phyloP scores from a whole-genome alignment of 2,329 filamentous ascomycete genomes.

The Laburnicola sp. region DNA sequence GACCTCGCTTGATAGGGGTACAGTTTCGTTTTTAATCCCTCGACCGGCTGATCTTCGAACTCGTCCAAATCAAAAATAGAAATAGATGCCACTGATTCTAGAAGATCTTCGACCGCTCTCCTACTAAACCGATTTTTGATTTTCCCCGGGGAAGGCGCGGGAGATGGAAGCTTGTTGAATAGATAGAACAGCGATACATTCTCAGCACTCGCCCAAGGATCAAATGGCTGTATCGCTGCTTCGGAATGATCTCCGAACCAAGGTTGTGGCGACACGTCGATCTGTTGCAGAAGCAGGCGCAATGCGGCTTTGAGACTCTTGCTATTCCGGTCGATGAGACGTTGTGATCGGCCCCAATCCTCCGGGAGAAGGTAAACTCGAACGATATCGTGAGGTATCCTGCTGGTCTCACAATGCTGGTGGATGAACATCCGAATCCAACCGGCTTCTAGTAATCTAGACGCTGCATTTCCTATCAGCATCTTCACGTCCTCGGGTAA shows the following conservation, averaged over 20 bases:
- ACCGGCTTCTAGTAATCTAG: constrained; percentile 35
- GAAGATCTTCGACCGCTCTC: constrained; percentile 59
- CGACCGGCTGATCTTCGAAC: constrained; percentile 42
- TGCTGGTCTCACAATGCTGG: neutral
- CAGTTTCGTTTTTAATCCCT: constrained; percentile 65
- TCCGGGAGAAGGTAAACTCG: constrained; percentile 68
- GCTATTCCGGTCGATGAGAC: constrained; percentile 56
- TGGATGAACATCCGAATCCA: constrained; percentile 42
- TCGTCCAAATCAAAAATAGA: constrained; percentile 32
- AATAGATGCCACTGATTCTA: constrained; percentile 49
- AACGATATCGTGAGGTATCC: constrained; percentile 29
- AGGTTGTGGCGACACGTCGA: constrained; percentile 60
- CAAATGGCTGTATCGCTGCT: constrained; percentile 33
- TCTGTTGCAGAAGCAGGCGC: constrained; percentile 51
- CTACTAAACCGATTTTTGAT: constrained; percentile 57
- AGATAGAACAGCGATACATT: constrained; percentile 65
- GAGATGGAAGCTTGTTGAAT: constrained; percentile 75
- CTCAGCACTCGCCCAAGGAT: constrained; percentile 48
- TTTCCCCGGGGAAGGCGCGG: constrained; percentile 57
- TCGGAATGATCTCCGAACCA: constrained; percentile 57
- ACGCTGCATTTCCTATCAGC: constrained; percentile 29
- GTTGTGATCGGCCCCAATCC: constrained; percentile 58
- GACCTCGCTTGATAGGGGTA: constrained; percentile 81
- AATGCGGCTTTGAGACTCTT: constrained; percentile 52
- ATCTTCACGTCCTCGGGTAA: constrained; percentile 27